A percentile compares a stretch with the other conserved stretches of the same genome.
phyloP scores from a whole-genome alignment of 2,329 filamentous ascomycete genomes.

The Lachnellula arida region DNA sequence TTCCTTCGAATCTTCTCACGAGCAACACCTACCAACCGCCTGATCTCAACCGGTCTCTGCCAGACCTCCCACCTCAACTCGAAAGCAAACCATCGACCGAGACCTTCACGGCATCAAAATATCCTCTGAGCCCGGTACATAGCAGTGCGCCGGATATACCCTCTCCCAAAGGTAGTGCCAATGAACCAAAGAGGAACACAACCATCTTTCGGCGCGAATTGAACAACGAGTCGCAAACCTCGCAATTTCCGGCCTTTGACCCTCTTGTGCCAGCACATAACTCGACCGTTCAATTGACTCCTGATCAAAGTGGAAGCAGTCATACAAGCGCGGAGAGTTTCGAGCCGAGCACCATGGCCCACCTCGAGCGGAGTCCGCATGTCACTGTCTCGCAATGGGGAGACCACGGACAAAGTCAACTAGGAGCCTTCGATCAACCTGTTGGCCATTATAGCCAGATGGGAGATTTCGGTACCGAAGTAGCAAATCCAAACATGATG shows the following conservation, averaged over 20 bases:
- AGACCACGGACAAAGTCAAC: constrained; percentile 8
- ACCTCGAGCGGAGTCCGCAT: constrained; percentile 19
- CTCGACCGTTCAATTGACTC: constrained; percentile 26
- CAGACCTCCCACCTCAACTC: constrained; percentile 13
- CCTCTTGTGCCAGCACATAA: constrained; percentile 11
- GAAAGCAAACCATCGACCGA: constrained; percentile 14
- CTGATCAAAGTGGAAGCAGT: constrained; percentile 31
- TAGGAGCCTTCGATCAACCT: constrained; percentile 9
- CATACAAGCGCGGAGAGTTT: constrained; percentile 29
- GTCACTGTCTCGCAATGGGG: constrained; percentile 26
- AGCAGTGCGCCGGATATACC: constrained; percentile 26
- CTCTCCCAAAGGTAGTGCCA: constrained; percentile 18
- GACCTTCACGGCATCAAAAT: constrained; percentile 18
- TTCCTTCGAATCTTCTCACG: constrained; percentile 11
- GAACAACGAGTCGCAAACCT: constrained; percentile 17
- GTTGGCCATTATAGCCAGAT: constrained; percentile 8
- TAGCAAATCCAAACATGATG: constrained; percentile 6
- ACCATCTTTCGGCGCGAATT: constrained; percentile 23
- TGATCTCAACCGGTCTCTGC: constrained; percentile 15
- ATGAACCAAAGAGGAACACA: constrained; percentile 17
- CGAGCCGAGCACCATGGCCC: constrained; percentile 22
- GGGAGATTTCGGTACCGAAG: constrained; percentile 10
- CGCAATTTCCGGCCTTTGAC: constrained; percentile 14
- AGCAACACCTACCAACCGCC: constrained; percentile 14
- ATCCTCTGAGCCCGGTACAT: constrained; percentile 28